Evolutionary conservation across 108 stramenopile species (phyloP).

Genomic region (Epithemia pelagica): DNA sequence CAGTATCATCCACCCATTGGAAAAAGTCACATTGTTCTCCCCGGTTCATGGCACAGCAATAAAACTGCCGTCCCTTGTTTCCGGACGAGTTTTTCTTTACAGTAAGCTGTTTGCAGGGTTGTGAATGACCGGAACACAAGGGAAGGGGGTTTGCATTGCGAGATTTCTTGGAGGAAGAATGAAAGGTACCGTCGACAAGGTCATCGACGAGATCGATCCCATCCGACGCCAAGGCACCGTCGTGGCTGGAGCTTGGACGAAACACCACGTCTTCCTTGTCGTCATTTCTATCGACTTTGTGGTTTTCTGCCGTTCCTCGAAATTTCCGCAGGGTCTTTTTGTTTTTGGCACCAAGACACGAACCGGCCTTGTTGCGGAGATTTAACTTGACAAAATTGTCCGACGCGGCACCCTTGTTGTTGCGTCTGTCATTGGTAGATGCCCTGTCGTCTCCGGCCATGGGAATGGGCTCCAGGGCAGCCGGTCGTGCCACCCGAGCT

Average conservation of each 20-base stretch:
- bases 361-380: conserved; percentile 61
- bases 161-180: neutral
- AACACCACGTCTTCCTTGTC: conserved; percentile 2
- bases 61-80: conserved; percentile 85
- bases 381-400: conserved; percentile 79
- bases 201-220: conserved; percentile 85
- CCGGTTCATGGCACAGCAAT: conserved; percentile 71
- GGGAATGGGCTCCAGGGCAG: neutral
- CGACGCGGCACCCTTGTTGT: neutral
- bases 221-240: conserved; percentile 18
- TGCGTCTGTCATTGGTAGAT: neutral
- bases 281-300: conserved; percentile 7
- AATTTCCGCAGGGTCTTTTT: conserved; percentile 26
- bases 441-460: no score
- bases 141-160: conserved; percentile 26
- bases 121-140: conserved; percentile 63
- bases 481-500: no score
- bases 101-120: conserved; percentile 62
- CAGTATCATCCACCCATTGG: conserved; percentile 84
- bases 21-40: conserved; percentile 88
- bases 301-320: neutral
- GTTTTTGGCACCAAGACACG: conserved; percentile 73
- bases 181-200: conserved; percentile 67
- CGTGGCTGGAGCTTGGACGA: conserved; percentile 1
- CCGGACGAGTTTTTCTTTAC: conserved; percentile 78